phyloP scores from a whole-genome alignment of 768 basidiomycete genomes.

The Leucogyrophana mollusca region DNA sequence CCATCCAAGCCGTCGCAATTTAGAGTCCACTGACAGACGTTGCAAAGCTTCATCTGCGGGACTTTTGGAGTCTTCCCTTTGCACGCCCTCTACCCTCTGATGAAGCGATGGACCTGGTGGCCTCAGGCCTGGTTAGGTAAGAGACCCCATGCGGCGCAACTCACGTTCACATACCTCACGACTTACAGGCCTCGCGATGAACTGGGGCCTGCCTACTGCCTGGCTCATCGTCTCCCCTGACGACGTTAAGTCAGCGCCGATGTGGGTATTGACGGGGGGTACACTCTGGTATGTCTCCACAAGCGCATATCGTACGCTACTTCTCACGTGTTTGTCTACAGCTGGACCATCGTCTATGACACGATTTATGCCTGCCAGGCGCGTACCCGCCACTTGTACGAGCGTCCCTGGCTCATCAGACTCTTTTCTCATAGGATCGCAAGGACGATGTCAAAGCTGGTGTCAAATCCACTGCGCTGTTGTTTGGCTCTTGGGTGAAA shows the following conservation, averaged over 20 bases:
- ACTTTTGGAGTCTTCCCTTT: conserved; percentile 18
- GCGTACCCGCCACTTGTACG: too few relatives aligned
- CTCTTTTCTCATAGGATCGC: conserved; percentile 80
- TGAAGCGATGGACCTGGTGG: conserved; percentile 29
- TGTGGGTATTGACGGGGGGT: too few relatives aligned
- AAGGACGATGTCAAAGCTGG: conserved; percentile 69
- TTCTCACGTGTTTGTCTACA: not conserved
- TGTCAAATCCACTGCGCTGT: conserved; percentile 74
- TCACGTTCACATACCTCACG: not conserved
- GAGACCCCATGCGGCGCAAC: not conserved
- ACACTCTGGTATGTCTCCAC: too few relatives aligned
- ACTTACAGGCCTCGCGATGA: not conserved
- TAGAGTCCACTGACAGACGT: not conserved
- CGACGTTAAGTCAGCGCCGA: too few relatives aligned
- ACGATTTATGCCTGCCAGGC: conserved; percentile 79
- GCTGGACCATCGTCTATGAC: conserved; percentile 29
- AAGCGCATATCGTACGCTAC: too few relatives aligned
- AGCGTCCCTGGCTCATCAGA: conserved; percentile 57
- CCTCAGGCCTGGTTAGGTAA: conserved; percentile 28
- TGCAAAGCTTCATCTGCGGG: conserved; percentile 17
- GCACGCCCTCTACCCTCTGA: conserved; percentile 22
- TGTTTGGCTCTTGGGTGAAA: conserved; percentile 61
- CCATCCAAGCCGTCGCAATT: not conserved
- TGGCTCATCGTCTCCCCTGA: not conserved
- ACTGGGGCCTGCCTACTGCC: not conserved